Conservation (phyloP, 257 asterid species). For the Forsythia suspensa region DNA sequence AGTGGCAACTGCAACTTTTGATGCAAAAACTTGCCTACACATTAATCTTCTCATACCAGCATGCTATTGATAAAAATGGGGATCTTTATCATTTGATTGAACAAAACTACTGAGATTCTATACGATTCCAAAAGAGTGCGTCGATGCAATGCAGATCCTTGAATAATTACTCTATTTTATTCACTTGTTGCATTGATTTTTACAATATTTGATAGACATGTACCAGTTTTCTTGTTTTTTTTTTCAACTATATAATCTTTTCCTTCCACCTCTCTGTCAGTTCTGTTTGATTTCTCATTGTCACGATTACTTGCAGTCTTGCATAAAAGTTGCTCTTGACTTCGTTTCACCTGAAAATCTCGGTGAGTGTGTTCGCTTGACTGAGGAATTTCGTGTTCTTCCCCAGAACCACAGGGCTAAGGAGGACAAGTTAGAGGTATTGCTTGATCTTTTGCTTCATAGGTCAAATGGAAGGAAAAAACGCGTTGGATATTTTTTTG, state of each 20-base stretch:
- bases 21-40: not conserved
- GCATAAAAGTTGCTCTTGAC: conserved; percentile 76
- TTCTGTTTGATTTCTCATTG: conserved; percentile 8
- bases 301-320: conserved; percentile 48
- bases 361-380: conserved; percentile 59
- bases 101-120: not conserved
- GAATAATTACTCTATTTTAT: not conserved
- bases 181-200: not conserved
- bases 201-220: not conserved
- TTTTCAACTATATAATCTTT: not conserved
- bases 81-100: not conserved
- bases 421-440: conserved; percentile 77
- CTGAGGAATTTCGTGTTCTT: conserved; percentile 65
- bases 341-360: conserved; percentile 80
- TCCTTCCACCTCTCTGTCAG: conserved; percentile 3
- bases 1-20: not conserved
- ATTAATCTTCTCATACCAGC: not conserved
- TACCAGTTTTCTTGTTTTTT: not conserved
- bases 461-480: not conserved
- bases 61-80: not conserved
- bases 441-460: not conserved
- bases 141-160: not conserved
- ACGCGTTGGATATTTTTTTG: not conserved
- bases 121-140: not conserved
- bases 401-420: conserved; percentile 62